Conservation (phyloP, 345 rosid genomes). For the Carallia pectinifolia region DNA sequence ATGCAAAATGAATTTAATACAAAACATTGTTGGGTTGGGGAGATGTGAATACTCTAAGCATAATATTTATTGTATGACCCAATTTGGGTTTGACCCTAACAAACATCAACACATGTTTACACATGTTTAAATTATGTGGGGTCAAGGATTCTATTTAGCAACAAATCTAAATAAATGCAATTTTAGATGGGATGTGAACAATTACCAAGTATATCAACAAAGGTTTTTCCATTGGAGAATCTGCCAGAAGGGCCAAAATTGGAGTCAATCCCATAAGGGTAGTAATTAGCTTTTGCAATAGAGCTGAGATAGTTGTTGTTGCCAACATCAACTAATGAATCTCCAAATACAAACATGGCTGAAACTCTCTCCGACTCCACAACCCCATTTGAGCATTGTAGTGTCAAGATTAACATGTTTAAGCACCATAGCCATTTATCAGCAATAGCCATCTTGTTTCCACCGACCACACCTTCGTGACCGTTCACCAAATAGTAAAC, state of each 20-base stretch:
- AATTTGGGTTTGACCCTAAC: no score
- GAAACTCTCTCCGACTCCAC: slow-evolving; percentile 27
- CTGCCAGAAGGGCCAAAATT: slow-evolving; percentile 24
- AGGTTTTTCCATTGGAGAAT: slow-evolving; percentile 31
- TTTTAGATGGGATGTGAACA: neutral
- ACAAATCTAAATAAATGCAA: no score
- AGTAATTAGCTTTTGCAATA: slow-evolving; percentile 25
- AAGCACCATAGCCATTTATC: slow-evolving; percentile 10
- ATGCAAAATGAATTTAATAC: no score
- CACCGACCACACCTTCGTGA: neutral
- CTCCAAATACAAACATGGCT: slow-evolving; percentile 29
- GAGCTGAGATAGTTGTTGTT: slow-evolving; percentile 31
- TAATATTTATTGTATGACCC: no score
- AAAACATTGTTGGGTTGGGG: no score
- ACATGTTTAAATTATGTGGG: no score
- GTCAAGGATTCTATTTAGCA: no score
- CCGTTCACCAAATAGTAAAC: neutral
- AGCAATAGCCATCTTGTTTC: slow-evolving; percentile 5
- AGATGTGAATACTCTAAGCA: no score
- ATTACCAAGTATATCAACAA: slow-evolving; percentile 29
- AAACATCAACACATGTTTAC: no score
- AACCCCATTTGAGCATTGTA: slow-evolving; percentile 25
- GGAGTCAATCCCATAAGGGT: slow-evolving; percentile 29
- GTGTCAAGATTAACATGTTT: slow-evolving; percentile 15
- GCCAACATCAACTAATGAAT: slow-evolving; percentile 31